phyloP scores from a whole-genome alignment of 2,329 filamentous ascomycete species.

The Aspergillus sojae region DNA sequence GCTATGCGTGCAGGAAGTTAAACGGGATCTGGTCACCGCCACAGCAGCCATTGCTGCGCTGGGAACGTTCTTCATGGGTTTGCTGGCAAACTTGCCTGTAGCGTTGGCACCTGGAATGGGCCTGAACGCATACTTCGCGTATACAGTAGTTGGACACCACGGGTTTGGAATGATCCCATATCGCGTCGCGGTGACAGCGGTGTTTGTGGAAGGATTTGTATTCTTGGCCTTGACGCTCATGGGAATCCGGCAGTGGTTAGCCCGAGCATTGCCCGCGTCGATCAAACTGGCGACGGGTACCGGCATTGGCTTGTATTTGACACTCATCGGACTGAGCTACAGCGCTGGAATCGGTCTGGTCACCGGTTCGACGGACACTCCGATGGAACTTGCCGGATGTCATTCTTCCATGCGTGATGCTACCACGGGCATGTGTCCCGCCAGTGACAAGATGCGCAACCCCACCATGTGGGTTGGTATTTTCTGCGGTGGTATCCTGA shows the following conservation, averaged over 20 bases:
- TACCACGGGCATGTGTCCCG: conserved; percentile 60
- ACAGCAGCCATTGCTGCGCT: conserved; percentile 82
- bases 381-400: conserved; percentile 76
- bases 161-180: conserved; percentile 75
- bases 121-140: conserved; percentile 85
- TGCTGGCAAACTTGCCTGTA: conserved; percentile 79
- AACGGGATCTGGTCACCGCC: conserved; percentile 79
- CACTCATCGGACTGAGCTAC: conserved; percentile 69
- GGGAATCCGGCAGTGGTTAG: conserved; percentile 85
- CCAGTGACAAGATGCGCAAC: conserved; percentile 74
- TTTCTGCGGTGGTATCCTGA: conserved; percentile 81
- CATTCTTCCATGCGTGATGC: conserved; percentile 50
- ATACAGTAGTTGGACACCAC: conserved; percentile 76
- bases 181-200: conserved; percentile 75
- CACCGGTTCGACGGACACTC: conserved; percentile 68
- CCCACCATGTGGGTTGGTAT: conserved; percentile 87
- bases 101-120: conserved; percentile 76
- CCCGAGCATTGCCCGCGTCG: conserved; percentile 76
- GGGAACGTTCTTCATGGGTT: conserved; percentile 79
- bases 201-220: conserved; percentile 85
- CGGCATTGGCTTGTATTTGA: conserved; percentile 80
- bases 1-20: conserved; percentile 58
- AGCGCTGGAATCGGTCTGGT: conserved; percentile 80
- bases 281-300: conserved; percentile 87
- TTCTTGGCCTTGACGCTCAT: conserved; percentile 79